Base-by-base conservation (phyloP, 2,329 filamentous ascomycete genomes). In the Cadophora sp. region DNA sequence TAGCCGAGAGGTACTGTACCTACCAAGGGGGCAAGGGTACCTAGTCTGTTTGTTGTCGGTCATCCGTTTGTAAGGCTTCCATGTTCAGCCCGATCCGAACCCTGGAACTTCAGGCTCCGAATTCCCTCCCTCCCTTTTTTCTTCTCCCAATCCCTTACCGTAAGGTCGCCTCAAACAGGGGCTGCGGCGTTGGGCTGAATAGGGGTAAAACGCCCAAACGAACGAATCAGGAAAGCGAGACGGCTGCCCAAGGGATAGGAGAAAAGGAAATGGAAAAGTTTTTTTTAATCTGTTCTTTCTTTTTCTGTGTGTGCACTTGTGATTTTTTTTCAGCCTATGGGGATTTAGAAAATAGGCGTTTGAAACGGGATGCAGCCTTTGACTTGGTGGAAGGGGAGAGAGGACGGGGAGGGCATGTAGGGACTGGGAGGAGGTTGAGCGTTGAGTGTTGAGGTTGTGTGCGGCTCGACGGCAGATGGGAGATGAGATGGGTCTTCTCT, bases 251-350 rank as follows among this genome's bases (percentile, higher is more conserved):
- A 43, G 14, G 36, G 36, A 58, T 6, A 8, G 7, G 36, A 39
- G 6, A 39, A 20, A 43, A 22, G n/a, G n/a, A 24, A 20, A 41
- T 14, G 36, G 43, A 58, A 33, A 30, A 6, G 27, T 30, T 30
- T 30, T 30, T 30, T n/a, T 4, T 16, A n/a, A n/a, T n/a, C n/a
- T n/a, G n/a, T 22, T n/a, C 33, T 36, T 3, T 24, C 9, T 22
- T 36, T 22, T 56, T 58, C 24, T 58, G 36, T 58, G 55, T 58
- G 36, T 58, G 55, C 55, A 58, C 55, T 58, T 58, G 9, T 39
- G n/a, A n/a, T 30, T 30, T 30, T 30, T 43, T 56, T 22, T 20
- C 33, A 24, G 55, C 36, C 36, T 43, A 43, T 43, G 36, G 39
- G 33, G 22, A 18, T 9, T 24, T 18, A 16, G 14, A 24, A 58